Conservation (phyloP, 169 alveolate genomes). For the Plasmodium falciparum region DNA sequence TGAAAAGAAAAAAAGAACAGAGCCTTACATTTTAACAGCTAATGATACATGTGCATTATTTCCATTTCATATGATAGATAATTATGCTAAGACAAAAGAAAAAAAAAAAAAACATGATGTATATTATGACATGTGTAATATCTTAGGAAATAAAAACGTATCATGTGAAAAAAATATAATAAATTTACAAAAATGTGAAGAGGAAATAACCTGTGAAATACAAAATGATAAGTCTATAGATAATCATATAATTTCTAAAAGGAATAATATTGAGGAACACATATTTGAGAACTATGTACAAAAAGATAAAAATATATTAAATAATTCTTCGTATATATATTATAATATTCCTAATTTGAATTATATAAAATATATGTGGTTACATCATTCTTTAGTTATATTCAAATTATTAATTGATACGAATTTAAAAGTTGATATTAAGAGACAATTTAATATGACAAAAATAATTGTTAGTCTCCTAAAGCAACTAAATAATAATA, state of each 20-base stretch:
- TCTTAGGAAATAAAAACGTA: background rate
- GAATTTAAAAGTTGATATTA: slow-evolving; percentile 30
- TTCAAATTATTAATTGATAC: slow-evolving; percentile 34
- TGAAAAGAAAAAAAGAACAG: background rate
- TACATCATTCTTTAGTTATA: slow-evolving; percentile 28
- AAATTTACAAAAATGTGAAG: background rate
- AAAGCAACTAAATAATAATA: background rate
- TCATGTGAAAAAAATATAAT: background rate
- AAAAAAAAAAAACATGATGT: no score
- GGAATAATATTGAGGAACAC: no score
- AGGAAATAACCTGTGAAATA: background rate
- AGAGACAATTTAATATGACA: slow-evolving; percentile 28
- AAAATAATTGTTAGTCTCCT: slow-evolving; percentile 21
- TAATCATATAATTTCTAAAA: background rate
- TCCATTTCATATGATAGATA: no score
- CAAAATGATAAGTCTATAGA: background rate
- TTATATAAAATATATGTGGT: slow-evolving; percentile 27
- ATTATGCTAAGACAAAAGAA: no score
- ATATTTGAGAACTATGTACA: no score
- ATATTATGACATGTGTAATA: background rate
- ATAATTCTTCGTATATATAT: background rate
- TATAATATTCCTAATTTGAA: slow-evolving; percentile 3
- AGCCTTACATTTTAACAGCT: background rate
- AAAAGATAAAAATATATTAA: background rate
- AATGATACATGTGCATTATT: no score